phyloP scores from a whole-genome alignment of 352 stramenopile genomes.

The Phytophthora pseudosyringae region DNA sequence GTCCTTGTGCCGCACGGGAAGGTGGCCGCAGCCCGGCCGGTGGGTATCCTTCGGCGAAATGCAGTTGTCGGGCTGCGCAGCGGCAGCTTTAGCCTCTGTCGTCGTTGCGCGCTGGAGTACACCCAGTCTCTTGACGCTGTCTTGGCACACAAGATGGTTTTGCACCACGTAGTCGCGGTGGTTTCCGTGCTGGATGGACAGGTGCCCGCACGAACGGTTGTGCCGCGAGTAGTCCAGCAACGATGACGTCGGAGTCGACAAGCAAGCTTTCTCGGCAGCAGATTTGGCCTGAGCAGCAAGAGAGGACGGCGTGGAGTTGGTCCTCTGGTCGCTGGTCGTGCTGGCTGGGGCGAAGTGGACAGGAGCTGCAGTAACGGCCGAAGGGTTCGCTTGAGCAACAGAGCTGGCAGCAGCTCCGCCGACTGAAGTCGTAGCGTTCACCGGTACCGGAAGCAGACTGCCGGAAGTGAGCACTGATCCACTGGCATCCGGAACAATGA shows the following conservation, averaged over 20 bases:
- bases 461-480: not conserved
- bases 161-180: conserved; percentile 85
- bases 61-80: conserved; percentile 21
- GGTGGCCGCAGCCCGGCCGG: conserved; percentile 69
- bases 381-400: conserved; percentile 1
- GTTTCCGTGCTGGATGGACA: conserved; percentile 81
- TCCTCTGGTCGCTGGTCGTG: not conserved
- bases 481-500: conserved; percentile 16
- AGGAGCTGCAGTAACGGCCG: not conserved
- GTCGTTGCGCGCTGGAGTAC: conserved; percentile 26
- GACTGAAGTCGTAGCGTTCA: conserved; percentile 1
- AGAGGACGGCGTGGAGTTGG: no score
- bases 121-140: conserved; percentile 68
- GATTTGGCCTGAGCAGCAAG: conserved; percentile 26
- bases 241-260: conserved; percentile 36
- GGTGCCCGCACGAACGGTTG: conserved; percentile 70
- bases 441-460: conserved; percentile 9
- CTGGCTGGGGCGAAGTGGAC: conserved; percentile 1
- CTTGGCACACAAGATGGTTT: conserved; percentile 82
- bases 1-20: conserved; percentile 77
- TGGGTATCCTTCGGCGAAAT: conserved; percentile 51
- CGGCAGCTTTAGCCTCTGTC: conserved; percentile 13
- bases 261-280: conserved; percentile 30
- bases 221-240: conserved; percentile 66
- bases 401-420: not conserved